Conservation (phyloP, 2,329 filamentous ascomycete species). For the Penicillium sp. region DNA sequence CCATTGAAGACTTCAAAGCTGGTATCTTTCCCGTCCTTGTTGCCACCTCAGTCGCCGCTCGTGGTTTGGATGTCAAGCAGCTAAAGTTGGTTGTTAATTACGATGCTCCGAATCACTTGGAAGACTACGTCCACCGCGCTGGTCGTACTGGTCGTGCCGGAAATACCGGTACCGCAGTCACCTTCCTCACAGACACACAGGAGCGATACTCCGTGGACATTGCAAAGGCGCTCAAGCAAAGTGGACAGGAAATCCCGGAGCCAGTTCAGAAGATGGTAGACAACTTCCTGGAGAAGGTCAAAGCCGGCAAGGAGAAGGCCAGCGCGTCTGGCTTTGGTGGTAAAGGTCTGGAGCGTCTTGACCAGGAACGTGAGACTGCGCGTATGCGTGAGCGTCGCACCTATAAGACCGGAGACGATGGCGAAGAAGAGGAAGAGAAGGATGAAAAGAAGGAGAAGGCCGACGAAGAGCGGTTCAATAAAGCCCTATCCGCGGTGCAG, state of each 20-base stretch:
- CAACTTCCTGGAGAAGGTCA: constrained; percentile 84
- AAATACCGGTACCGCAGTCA: constrained; percentile 92
- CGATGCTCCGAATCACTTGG: constrained; percentile 88
- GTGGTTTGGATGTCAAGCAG: constrained; percentile 93
- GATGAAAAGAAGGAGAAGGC: constrained; percentile 69
- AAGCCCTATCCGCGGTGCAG: constrained; percentile 65
- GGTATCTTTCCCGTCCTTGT: constrained; percentile 87
- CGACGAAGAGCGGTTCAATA: constrained; percentile 54
- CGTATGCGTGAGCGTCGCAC: constrained; percentile 84
- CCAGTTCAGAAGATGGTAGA: constrained; percentile 61
- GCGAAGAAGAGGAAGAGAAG: constrained; percentile 69
- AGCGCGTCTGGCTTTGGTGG: constrained; percentile 85
- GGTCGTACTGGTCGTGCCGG: constrained; percentile 93
- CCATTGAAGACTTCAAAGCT: constrained; percentile 90
- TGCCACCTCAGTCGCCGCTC: constrained; percentile 92
- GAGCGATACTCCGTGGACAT: constrained; percentile 88
- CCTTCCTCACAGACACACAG: constrained; percentile 88
- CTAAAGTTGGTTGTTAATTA: constrained; percentile 96
- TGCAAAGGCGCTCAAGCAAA: constrained; percentile 88
- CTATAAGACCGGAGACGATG: constrained; percentile 86
- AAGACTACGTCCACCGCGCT: constrained; percentile 94
- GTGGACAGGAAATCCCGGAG: constrained; percentile 79
- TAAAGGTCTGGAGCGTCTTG: constrained; percentile 87
- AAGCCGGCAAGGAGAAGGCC: constrained; percentile 86
- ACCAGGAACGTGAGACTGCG: constrained; percentile 86